A percentile compares a stretch with the other conserved stretches of the same genome.
Evolutionary conservation across 2,329 filamentous ascomycete genomes (phyloP).

Genomic region (Teratosphaeria epicoccoides): DNA sequence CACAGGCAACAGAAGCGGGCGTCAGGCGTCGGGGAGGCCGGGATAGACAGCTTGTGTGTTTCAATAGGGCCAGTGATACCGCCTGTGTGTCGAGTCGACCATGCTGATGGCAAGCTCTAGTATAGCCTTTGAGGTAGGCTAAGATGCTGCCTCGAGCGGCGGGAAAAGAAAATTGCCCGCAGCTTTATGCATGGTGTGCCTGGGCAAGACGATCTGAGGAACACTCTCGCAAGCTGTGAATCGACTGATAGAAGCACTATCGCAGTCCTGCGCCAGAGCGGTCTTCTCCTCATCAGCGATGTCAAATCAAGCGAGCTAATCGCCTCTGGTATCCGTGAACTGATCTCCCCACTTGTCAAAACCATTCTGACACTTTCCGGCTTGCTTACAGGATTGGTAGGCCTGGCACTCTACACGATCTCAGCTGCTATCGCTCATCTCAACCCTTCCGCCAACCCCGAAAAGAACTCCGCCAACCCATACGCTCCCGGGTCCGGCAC

Average conservation of each 20-base stretch:
- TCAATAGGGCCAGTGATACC: background rate
- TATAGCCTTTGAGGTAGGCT: no score
- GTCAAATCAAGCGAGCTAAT: no score
- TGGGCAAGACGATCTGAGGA: no score
- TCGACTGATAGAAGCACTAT: no score
- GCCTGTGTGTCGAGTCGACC: background rate
- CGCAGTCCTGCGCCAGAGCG: no score
- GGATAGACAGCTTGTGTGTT: background rate
- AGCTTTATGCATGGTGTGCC: no score
- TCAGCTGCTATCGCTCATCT: slow-evolving; percentile 15
- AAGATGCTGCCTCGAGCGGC: no score
- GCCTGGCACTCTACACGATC: background rate
- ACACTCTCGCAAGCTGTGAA: no score
- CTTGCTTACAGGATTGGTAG: background rate
- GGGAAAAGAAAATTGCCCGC: no score
- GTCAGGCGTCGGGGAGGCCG: background rate
- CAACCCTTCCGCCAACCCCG: slow-evolving; percentile 56
- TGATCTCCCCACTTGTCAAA: background rate
- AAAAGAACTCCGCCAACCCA: slow-evolving; percentile 77
- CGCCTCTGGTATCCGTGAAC: no score
- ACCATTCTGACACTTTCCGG: background rate
- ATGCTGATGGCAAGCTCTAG: background rate
- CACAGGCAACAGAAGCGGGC: background rate
- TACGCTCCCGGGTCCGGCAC: slow-evolving; percentile 64
- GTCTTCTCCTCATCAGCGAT: no score